Base-by-base conservation (phyloP, 208 protist species). In the Acanthamoeba healyi region DNA sequence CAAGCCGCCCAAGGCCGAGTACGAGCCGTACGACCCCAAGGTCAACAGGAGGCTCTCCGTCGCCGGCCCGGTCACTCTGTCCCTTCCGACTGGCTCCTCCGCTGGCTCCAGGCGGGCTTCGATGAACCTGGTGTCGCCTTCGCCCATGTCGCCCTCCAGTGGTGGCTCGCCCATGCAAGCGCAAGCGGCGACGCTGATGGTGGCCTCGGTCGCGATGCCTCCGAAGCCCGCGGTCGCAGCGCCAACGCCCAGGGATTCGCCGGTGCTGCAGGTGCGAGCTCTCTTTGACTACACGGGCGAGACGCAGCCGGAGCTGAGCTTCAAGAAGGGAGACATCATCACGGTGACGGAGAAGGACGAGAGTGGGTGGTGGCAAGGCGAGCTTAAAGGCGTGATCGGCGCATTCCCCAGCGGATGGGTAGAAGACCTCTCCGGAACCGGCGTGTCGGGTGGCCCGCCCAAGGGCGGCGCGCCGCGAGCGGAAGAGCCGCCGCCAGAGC, bases 341-440 rank as follows among this genome's bases (percentile, higher is more conserved):
- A 95, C 95, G 36, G 97, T 98, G n/a, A 97, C 96, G 4, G 95
- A 94, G 22, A 98, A 98, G 94, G 94, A 95, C 51, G 95, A 96
- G 44, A 97, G 96, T 32, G 98, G 98, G 5, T 98, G 97, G 95
- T 98, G 98, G 98, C 92, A 98, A 65, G 98, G 98, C 34, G 97
- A 97, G 88, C 96, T 98, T 15, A 95, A 92, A 65, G 84, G 92
- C 29, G 15, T 22, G n/a, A 42, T 56, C 1, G 95, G 95, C 9
- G 65, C 19, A 22, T 91, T 96, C 77, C 95, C 95, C 4, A 38
- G 58, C 40, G 92, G 49, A 5, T 79, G 49, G 44, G 87, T 92
- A 2, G 87, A 92, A 26, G 61, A 63, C 2, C n/a, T 92, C 36
- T 2, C 29, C 3, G 29, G 22, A n/a, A 14, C 24, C 10, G 40